Conservation (phyloP, 805 yeast genomes). For the Myxozyma sirexii region DNA sequence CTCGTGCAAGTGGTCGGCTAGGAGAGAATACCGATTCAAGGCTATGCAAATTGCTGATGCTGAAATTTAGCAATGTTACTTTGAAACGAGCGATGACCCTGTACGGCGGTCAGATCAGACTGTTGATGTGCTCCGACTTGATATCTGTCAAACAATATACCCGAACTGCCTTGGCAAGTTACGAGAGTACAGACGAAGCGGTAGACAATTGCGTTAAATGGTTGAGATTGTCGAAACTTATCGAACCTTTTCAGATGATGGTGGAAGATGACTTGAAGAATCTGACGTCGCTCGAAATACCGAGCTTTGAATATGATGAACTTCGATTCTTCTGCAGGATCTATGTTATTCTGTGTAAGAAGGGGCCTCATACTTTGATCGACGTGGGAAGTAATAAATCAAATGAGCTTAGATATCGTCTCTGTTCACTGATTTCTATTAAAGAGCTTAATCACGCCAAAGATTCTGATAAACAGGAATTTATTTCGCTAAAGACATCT, state of each 20-base stretch:
- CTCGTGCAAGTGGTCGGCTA: neutral
- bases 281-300: neutral
- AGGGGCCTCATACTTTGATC: neutral
- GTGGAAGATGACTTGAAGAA: neutral
- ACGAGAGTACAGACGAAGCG: slow-evolving; percentile 49
- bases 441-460: too few species aligned
- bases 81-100: neutral
- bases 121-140: neutral
- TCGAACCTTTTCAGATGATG: neutral
- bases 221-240: neutral
- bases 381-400: neutral
- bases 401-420: neutral
- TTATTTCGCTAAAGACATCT: neutral
- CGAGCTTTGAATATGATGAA: neutral
- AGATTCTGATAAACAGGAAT: neutral
- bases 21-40: neutral
- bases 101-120: neutral
- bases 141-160: slow-evolving; percentile 1
- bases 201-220: slow-evolving; percentile 43
- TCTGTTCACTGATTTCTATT: neutral
- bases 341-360: neutral
- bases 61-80: slow-evolving; percentile 2
- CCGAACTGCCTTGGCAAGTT: neutral
- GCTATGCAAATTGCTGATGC: neutral
- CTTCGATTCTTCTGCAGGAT: neutral